Evolutionary conservation across 768 basidiomycete species (phyloP).

Genomic region (Auricularia heimuer): DNA sequence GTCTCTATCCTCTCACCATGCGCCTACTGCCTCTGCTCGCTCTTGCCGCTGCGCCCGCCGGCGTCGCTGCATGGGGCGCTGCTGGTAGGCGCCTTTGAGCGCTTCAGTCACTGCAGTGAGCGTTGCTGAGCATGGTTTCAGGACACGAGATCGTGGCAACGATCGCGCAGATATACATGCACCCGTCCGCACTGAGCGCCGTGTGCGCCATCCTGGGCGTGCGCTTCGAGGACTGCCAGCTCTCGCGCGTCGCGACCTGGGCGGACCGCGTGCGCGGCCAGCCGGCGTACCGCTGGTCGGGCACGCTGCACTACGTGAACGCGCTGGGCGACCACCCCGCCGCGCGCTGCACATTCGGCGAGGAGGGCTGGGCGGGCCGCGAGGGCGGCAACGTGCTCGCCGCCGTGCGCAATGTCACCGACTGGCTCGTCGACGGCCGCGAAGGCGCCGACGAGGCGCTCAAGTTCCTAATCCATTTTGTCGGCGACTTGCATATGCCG

Average conservation of each 20-base stretch:
- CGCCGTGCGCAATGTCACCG: constrained; percentile 68
- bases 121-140: constrained; percentile 14
- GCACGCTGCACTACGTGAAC: constrained; percentile 64
- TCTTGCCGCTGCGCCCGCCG: background rate
- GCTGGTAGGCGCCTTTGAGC: constrained; percentile 15
- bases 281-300: constrained; percentile 46
- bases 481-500: constrained; percentile 92
- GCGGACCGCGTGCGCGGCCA: constrained; percentile 64
- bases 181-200: constrained; percentile 54
- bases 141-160: constrained; percentile 93
- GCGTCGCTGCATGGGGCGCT: constrained; percentile 21
- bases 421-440: constrained; percentile 24
- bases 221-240: constrained; percentile 50
- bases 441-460: constrained; percentile 63
- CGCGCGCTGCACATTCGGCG: constrained; percentile 64
- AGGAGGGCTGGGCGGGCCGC: constrained; percentile 58
- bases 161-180: constrained; percentile 85
- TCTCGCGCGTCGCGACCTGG: constrained; percentile 82
- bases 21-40: constrained; percentile 3
- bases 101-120: background rate
- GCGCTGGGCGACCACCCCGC: constrained; percentile 70
- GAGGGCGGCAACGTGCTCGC: constrained; percentile 59
- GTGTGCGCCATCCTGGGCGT: constrained; percentile 63
- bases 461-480: constrained; percentile 86
- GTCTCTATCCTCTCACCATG: constrained; percentile 3